Conservation (phyloP, 768 basidiomycete genomes). For the Suillus subluteus region DNA sequence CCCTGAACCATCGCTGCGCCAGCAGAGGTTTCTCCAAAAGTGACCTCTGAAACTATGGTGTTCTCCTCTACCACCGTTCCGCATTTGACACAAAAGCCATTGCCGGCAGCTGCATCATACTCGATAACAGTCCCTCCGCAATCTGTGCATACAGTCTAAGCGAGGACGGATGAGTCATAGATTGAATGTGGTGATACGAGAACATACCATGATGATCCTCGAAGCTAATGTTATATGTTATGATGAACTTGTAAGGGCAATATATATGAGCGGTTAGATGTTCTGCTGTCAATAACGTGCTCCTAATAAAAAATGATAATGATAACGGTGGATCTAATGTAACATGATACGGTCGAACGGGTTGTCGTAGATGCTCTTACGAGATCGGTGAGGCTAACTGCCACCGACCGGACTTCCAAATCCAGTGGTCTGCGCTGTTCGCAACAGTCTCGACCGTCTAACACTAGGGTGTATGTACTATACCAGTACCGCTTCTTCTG, state of each 20-base stretch:
- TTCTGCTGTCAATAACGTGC: background rate
- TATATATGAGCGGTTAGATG: background rate
- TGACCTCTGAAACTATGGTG: constrained; percentile 90
- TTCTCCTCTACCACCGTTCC: constrained; percentile 93
- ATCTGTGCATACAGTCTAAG: constrained; percentile 67
- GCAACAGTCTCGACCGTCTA: too few relatives aligned
- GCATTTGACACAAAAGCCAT: constrained; percentile 84
- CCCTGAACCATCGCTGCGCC: constrained; percentile 97
- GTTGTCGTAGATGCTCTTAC: background rate
- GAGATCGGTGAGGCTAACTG: background rate
- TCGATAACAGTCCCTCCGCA: constrained; percentile 86
- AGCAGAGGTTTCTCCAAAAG: constrained; percentile 90
- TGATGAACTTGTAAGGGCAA: background rate
- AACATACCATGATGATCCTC: constrained; percentile 5
- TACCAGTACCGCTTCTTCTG: too few relatives aligned
- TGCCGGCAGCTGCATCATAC: constrained; percentile 82
- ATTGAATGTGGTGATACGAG: background rate
- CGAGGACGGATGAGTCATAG: constrained; percentile 5
- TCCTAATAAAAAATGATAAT: constrained; percentile 8
- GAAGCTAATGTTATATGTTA: background rate
- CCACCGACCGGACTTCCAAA: background rate
- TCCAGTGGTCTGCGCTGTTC: too few relatives aligned
- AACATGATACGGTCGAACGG: background rate
- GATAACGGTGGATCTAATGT: background rate
- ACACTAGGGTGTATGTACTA: too few relatives aligned